phyloP scores from a whole-genome alignment of 805 yeast species.

The Cyberlindnera galapagoensis region DNA sequence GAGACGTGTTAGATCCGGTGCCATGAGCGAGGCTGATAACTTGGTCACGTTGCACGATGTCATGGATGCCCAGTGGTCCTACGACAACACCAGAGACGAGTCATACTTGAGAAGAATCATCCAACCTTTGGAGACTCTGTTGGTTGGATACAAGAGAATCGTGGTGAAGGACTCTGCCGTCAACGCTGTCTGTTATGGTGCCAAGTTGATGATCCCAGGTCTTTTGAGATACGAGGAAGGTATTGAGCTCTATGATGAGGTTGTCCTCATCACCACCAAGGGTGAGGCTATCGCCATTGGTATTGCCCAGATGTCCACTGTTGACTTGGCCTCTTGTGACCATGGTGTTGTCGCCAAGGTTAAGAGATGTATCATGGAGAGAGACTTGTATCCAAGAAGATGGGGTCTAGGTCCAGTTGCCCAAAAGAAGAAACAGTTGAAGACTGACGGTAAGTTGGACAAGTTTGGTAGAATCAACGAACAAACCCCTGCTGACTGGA shows the following conservation, averaged over 20 bases:
- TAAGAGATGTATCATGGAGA: slow-evolving; percentile 99
- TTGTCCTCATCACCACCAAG: slow-evolving; percentile 95
- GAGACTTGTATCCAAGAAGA: slow-evolving; percentile 98
- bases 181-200: slow-evolving; percentile 97
- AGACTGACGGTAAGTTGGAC: slow-evolving; percentile 95
- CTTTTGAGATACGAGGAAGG: slow-evolving; percentile 95
- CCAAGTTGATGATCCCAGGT: slow-evolving; percentile 98
- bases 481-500: slow-evolving; percentile 91
- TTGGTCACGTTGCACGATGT: slow-evolving; percentile 96
- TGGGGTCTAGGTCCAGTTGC: slow-evolving; percentile 99
- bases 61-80: slow-evolving; percentile 96
- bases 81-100: slow-evolving; percentile 96
- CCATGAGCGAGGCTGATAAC: slow-evolving; percentile 82
- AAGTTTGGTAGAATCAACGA: slow-evolving; percentile 92
- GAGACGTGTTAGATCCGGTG: slow-evolving; percentile 98
- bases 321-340: slow-evolving; percentile 92
- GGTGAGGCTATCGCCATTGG: slow-evolving; percentile 99
- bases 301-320: slow-evolving; percentile 98
- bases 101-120: slow-evolving; percentile 88
- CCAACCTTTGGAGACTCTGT: slow-evolving; percentile 89
- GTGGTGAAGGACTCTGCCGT: slow-evolving; percentile 95
- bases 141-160: slow-evolving; percentile 93
- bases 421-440: slow-evolving; percentile 95
- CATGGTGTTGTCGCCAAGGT: slow-evolving; percentile 98
- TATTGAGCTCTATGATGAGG: slow-evolving; percentile 95